Evolutionary conservation across 1,284 basidiomycete species (phyloP).

Genomic region (Schizophyllum amplum): DNA sequence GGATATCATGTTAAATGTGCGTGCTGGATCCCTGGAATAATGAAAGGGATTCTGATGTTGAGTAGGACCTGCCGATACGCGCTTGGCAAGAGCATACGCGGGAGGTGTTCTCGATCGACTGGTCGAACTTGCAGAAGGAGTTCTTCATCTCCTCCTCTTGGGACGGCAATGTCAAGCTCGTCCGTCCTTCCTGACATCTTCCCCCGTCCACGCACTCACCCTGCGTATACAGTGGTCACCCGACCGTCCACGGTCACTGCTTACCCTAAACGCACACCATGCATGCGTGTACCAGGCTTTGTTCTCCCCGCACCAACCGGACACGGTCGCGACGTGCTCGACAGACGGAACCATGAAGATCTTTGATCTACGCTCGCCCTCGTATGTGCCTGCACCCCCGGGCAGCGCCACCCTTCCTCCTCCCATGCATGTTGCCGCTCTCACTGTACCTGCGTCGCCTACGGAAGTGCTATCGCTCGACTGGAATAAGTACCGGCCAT

Average conservation of each 20-base stretch:
- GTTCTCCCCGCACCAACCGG: conserved; percentile 88
- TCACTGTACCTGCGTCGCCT: conserved; percentile 64
- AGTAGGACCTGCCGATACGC: conserved; percentile 80
- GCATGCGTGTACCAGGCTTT: conserved; percentile 84
- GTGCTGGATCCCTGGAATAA: conserved; percentile 18
- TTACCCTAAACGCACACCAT: conserved; percentile 76
- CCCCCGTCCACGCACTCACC: background rate
- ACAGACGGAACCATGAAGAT: conserved; percentile 78
- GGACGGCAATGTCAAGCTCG: conserved; percentile 89
- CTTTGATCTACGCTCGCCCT: conserved; percentile 66
- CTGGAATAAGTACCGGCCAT: conserved; percentile 89
- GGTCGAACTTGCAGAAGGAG: conserved; percentile 93
- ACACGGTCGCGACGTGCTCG: conserved; percentile 75
- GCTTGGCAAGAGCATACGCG: conserved; percentile 91
- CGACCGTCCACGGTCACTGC: conserved; percentile 67
- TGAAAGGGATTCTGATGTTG: conserved; percentile 18
- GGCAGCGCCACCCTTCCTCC: conserved; percentile 47
- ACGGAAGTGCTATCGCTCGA: conserved; percentile 75
- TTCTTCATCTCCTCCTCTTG: conserved; percentile 85
- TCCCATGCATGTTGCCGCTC: conserved; percentile 53
- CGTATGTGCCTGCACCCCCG: conserved; percentile 32
- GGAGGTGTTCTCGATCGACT: conserved; percentile 94
- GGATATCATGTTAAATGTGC: conserved; percentile 84
- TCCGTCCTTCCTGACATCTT: conserved; percentile 30
- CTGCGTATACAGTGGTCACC: conserved; percentile 72